Base-by-base conservation (phyloP, 2,329 filamentous ascomycete genomes). In the Colletotrichum agaves region DNA sequence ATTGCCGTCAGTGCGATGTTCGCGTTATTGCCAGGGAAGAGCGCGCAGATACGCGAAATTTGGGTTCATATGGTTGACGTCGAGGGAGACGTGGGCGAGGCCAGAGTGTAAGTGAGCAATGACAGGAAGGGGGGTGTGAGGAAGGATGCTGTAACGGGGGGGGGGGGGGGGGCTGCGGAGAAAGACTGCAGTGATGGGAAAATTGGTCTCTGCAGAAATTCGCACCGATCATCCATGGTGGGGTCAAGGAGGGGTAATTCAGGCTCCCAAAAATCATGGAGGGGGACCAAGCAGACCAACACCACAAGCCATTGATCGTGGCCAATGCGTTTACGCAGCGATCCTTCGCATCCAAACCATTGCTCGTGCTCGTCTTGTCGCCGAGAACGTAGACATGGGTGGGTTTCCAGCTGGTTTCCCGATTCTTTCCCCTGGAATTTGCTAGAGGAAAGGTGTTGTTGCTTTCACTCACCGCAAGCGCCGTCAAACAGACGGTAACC, bases 401-500 rank as follows among this genome's bases (percentile, higher is more conserved):
- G 21, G n/a, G 31, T 50, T 13, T 41, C 21, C 19, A 15, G 15
- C 5, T 37, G 41, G 1, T 39, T 43, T 10, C 27, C 56, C 46
- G 35, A 15, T 13, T 23, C 15, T 19, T 7, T 12, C n/a, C 43
- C 43, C 15, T 21, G 17, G 27, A 58, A 7, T 21, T n/a, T 39
- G 39, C 13, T 23, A 11, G 43, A n/a, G 11, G 27, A 17, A 27
- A 59, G 23, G 13, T 6, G 15, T n/a, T n/a, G 3, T 50, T 55
- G 27, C 35, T 15, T 37, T 50, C 37, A 82, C 85, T 77, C 81
- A 87, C 86, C 86, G 73, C 83, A 87, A 63, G 87, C 87, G 72
- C 87, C 87, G 72, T 89, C 87, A 59, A 89, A 83, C 44, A 89
- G 79, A 73, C 87, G 83, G 79, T 89, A 89, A 44, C 87, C 87